A percentile compares a stretch with the other conserved stretches of the same genome.
Conservation (phyloP, 176 grass and related monocot genomes). For the Eragrostis nindensis region DNA sequence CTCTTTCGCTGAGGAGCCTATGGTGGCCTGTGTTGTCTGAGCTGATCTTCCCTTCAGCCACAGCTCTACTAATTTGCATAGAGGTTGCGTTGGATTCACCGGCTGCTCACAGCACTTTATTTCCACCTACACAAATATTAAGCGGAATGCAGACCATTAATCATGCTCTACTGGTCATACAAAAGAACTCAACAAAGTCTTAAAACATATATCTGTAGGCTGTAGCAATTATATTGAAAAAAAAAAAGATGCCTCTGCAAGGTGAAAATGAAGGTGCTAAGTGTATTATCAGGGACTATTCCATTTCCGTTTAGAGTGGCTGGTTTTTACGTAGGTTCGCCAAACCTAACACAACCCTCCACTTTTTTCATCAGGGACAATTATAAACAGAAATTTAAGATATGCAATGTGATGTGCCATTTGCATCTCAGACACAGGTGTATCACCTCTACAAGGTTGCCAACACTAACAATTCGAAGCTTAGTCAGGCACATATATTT, state of each 20-base stretch:
- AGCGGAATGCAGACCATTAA: conserved; percentile 6
- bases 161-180: background rate
- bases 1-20: conserved; percentile 63
- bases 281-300: conserved; percentile 3
- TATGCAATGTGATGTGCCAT: background rate
- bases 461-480: conserved; percentile 22
- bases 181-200: background rate
- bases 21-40: conserved; percentile 48
- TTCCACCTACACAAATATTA: conserved; percentile 60
- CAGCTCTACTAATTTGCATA: conserved; percentile 63
- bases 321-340: no score
- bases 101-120: conserved; percentile 67
- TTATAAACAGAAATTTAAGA: background rate
- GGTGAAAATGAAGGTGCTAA: background rate
- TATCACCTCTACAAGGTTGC: background rate
- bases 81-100: conserved; percentile 56
- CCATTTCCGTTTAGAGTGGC: no score
- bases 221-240: background rate
- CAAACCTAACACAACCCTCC: no score
- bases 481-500: background rate
- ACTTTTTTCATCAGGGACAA: background rate
- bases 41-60: conserved; percentile 55
- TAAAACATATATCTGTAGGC: background rate
- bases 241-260: background rate
- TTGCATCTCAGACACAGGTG: background rate